phyloP scores from a whole-genome alignment of 2,329 filamentous ascomycete genomes.

The Chaetomiaceae sp. region DNA sequence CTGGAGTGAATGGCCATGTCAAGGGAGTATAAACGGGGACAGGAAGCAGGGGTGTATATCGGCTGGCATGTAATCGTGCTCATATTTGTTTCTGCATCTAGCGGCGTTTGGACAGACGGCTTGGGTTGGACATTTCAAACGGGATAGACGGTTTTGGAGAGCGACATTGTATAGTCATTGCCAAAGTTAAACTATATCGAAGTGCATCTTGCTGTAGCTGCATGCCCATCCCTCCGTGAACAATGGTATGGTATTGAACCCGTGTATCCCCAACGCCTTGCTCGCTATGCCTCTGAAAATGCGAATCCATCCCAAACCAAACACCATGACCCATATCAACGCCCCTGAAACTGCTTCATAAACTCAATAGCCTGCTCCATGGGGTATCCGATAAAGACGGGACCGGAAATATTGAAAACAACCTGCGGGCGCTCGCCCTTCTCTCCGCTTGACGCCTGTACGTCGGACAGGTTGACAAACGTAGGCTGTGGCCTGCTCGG shows the following conservation, averaged over 20 bases:
- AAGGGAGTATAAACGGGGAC: slow-evolving; percentile 5
- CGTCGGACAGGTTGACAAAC: slow-evolving; percentile 46
- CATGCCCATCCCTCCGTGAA: background rate
- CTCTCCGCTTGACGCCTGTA: slow-evolving; percentile 18
- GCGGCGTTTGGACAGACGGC: slow-evolving; percentile 7
- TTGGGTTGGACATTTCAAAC: background rate
- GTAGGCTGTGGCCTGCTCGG: slow-evolving; percentile 39
- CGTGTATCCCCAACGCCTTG: slow-evolving; percentile 12
- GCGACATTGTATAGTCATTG: background rate
- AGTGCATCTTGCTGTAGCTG: background rate
- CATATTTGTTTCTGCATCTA: background rate
- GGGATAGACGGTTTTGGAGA: background rate
- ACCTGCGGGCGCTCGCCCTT: slow-evolving; percentile 55
- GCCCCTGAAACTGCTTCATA: slow-evolving; percentile 56
- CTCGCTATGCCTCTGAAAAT: slow-evolving; percentile 3
- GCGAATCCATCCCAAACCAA: background rate
- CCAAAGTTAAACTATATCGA: background rate
- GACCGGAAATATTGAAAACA: slow-evolving; percentile 71
- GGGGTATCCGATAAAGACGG: slow-evolving; percentile 89
- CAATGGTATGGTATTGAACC: background rate
- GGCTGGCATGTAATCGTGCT: background rate
- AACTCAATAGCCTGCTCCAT: slow-evolving; percentile 76
- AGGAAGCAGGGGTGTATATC: background rate
- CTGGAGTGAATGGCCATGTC: background rate
- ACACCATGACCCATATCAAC: slow-evolving; percentile 6